Evolutionary conservation across 257 asterid species (phyloP), one percentile per base, ranked within the genome.

Genomic region (Euphrasia confusa): DNA sequence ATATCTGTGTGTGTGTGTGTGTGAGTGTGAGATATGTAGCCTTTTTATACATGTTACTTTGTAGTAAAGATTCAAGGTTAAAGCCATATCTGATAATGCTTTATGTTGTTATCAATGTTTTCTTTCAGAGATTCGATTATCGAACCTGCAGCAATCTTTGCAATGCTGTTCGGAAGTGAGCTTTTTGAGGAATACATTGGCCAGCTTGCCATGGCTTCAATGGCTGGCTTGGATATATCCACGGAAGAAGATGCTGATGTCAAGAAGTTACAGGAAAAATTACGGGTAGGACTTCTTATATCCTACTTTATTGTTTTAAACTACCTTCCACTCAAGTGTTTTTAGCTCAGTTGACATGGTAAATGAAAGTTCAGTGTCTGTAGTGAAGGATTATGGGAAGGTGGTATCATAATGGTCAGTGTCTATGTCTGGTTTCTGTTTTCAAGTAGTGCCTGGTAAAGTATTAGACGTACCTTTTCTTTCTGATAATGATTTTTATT

Each of bases 151-250:
- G 99, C 97, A 63, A 93, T 93, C 57, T 93, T 93, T 74, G 97
- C 99, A 61, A 89, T 93, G 99, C 97, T 93, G 56, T 93, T 93
- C 59, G 99, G 99, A 68, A 93, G 99, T 77, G 99, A 93, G 78
- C 97, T 87, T 75, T 93, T 93, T 76, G 99, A 93, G 83, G 99
- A 85, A 68, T 93, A 93, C 78, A 89, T 93, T 72, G 99, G 99
- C 64, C 96, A 93, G 80, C 95, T 93, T 78, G 99, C 99, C 72
- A 85, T 93, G 99, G 97, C 99, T 70, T 93, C 99, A 72, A 89
- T 93, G 96, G 97, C 97, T 79, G 89, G 97, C 57, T 64, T 86
- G 80, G 99, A 93, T 76, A 72, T 87, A 57, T 83, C 79, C 65
- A 21, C 90, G 1, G 99, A 93, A 33, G 99, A 93, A 78, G 90